These are phyloP conservation scores for Oryza officinalis DNA, from an alignment of 176 grass and related monocot genomes.

Conservation along the genomic window DNA sequence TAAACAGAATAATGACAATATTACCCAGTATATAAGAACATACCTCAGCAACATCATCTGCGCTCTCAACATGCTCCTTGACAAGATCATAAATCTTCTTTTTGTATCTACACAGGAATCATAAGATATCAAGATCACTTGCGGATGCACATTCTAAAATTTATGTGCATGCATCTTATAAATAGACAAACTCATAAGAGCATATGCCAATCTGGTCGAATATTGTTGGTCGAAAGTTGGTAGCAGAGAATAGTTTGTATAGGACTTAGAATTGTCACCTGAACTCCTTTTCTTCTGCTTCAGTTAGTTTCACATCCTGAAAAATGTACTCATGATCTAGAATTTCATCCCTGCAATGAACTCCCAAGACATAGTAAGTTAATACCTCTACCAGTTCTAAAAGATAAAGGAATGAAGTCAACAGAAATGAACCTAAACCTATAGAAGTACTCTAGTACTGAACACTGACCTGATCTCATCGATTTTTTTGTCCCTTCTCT, in stretches of 20 bases:
- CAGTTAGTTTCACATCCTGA: constrained; percentile 77
- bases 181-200: not conserved
- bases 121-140: constrained; percentile 27
- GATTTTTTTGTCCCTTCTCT: constrained; percentile 90
- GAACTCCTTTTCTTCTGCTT: constrained; percentile 76
- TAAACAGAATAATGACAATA: not conserved
- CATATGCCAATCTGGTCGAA: not conserved
- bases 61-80: constrained; percentile 64
- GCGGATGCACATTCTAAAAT: not conserved
- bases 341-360: constrained; percentile 76
- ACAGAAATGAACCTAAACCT: constrained; percentile 21
- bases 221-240: not conserved
- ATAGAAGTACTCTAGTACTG: constrained; percentile 37
- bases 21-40: not conserved
- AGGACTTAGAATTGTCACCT: constrained; percentile 48
- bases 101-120: constrained; percentile 63
- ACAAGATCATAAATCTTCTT: constrained; percentile 74
- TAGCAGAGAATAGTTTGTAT: constrained; percentile 11
- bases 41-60: constrained; percentile 73
- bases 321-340: constrained; percentile 90
- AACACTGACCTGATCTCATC: constrained; percentile 84
- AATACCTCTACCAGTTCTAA: constrained; percentile 4
- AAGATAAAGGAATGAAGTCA: constrained; percentile 19
- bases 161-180: not conserved
- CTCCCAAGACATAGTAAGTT: constrained; percentile 19